Evolutionary conservation across 176 grass and related monocot species (phyloP), one percentile per base, ranked within the genome.

Genomic region (Tillandsia fasciculata): DNA sequence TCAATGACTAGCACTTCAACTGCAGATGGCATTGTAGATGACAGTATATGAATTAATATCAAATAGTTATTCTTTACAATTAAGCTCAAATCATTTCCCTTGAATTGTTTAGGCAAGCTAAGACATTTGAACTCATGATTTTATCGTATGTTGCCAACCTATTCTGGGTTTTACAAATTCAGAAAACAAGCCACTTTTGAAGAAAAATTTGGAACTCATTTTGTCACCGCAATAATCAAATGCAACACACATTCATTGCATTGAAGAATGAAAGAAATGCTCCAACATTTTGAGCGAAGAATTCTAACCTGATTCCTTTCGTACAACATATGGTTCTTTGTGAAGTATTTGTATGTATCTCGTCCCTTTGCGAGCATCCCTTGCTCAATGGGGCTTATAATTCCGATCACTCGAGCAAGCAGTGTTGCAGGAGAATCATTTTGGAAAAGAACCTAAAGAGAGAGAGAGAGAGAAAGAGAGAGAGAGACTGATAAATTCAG

Each of bases 311-410:
- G 95, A 85, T 93, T 99, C 79, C 82, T 90, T 80, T 99, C 95
- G 14, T 99, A 99, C 57, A 99, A 77, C 89, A 93, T 93, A 70
- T 99, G 90, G 58, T 93, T 99, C 76, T 99, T 99, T 49, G 95
- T 99, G 70, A 93, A 99, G 81, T 94, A 90, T 82, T 99, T 99
- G 84, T 88, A 99, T 52, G 90, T 99, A 53, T 99, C 95, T 10
- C 80, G 84, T 42, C 95, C 95, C 75, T 94, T 86, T 9, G 90
- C 87, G 66, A 99, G 95, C 95, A 99, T 93, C n/a, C 74, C 87
- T 93, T 99, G 95, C 50, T 99, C 95, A 66, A 99, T 94, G 52
- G 87, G 69, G 42, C 95, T 84, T 78, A 78, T 88, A 63, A 99
- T 99, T 67, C 95, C 95, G 29, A 99, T 90, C 52, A 99, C 90